These are phyloP conservation scores for Aspergillus carbonarius DNA, from an alignment of 2,329 filamentous ascomycete species.

Conservation along the genomic window DNA sequence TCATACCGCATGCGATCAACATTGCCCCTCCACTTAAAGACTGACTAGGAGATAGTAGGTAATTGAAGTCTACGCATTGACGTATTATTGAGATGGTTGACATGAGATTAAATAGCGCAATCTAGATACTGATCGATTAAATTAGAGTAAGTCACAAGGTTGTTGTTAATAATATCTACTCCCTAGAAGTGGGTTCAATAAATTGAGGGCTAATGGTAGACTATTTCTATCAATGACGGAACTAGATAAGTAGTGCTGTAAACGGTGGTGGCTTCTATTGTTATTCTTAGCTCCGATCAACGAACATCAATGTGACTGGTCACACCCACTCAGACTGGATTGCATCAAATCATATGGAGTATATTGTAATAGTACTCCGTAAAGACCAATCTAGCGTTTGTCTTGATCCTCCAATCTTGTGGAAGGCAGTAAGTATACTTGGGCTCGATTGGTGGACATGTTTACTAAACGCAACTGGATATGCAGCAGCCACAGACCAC, in stretches of 20 bases:
- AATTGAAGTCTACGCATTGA: neutral
- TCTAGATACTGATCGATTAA: neutral
- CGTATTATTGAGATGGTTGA: neutral
- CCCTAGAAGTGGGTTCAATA: neutral
- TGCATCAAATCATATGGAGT: too few relatives aligned
- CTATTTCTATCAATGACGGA: neutral
- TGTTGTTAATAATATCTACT: neutral
- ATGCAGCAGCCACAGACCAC: neutral
- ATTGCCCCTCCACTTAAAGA: neutral
- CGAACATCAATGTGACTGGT: neutral
- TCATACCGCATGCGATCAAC: neutral
- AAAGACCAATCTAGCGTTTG: too few relatives aligned
- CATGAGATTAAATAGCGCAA: neutral
- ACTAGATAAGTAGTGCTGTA: neutral
- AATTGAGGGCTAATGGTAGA: neutral
- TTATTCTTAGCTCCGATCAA: neutral
- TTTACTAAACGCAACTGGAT: neutral
- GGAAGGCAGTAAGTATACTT: neutral
- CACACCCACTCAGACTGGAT: neutral
- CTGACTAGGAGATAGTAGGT: too few relatives aligned
- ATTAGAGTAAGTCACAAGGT: neutral
- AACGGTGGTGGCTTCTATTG: neutral
- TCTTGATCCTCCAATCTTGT: too few relatives aligned
- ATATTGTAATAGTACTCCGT: too few relatives aligned
- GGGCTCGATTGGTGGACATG: too few relatives aligned